Evolutionary conservation across 208 protist genomes (phyloP).

Genomic region (Leishmania major): DNA sequence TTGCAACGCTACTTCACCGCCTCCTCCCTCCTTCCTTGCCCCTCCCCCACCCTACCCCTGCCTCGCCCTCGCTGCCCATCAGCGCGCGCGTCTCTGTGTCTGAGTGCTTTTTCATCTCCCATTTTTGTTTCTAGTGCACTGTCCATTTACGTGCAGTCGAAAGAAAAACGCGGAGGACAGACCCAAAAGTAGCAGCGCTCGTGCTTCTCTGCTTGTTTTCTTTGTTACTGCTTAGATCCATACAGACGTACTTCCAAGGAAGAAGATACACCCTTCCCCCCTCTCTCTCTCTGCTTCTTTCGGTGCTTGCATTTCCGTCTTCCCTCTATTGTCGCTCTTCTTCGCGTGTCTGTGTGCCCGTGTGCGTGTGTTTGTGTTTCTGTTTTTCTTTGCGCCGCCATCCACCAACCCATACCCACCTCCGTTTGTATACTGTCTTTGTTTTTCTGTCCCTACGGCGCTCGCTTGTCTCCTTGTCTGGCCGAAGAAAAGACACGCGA

Average conservation of each 20-base stretch:
- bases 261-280: neutral
- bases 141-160: neutral
- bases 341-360: neutral
- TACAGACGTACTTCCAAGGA: neutral
- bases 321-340: neutral
- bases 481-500: too few relatives aligned
- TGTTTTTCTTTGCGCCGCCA: neutral
- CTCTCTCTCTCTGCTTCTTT: neutral
- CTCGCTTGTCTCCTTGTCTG: neutral
- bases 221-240: neutral
- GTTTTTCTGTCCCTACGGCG: neutral
- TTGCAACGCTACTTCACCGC: neutral
- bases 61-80: neutral
- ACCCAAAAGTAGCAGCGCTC: neutral
- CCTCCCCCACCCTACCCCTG: neutral
- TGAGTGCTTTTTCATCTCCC: slow-evolving; percentile 3
- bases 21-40: neutral
- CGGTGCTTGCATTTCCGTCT: neutral
- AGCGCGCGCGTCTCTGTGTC: neutral
- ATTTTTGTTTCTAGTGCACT: slow-evolving; percentile 13
- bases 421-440: neutral
- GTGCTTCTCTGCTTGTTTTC: neutral
- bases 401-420: neutral
- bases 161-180: neutral
- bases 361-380: neutral